Conservation (phyloP, 2,329 filamentous ascomycete genomes). For the Pseudogymnoascus sp. region DNA sequence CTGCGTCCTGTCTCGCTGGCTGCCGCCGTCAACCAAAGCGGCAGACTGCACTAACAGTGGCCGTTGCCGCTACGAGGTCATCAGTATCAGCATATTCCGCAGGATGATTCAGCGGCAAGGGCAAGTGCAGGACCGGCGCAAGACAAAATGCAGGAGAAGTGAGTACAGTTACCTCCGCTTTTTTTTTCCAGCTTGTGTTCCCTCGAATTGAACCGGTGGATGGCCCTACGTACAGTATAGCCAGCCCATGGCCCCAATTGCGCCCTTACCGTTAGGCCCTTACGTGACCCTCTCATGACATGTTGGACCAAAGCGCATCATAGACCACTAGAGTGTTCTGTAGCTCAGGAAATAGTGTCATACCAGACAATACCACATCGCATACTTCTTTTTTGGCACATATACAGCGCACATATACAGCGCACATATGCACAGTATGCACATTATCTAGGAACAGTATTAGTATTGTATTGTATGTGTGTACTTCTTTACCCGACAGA, state of each 20-base stretch:
- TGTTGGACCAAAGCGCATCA: slow-evolving; percentile 2
- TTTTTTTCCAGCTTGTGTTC: background rate
- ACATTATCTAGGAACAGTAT: no score
- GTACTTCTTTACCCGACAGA: background rate
- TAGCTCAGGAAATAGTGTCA: background rate
- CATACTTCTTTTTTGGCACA: background rate
- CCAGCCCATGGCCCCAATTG: no score
- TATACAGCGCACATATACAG: background rate
- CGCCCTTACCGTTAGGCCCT: background rate
- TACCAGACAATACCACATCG: background rate
- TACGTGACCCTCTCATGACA: slow-evolving; percentile 7
- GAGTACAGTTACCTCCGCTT: slow-evolving; percentile 2
- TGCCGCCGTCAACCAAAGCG: slow-evolving; percentile 7
- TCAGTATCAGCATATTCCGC: background rate
- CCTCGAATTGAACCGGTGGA: slow-evolving; percentile 4
- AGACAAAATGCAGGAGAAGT: background rate
- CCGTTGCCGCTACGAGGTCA: background rate
- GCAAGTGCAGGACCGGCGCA: background rate
- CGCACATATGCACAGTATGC: no score
- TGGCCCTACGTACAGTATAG: background rate
- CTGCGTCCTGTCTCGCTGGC: background rate
- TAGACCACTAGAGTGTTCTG: background rate
- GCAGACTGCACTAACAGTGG: slow-evolving; percentile 4
- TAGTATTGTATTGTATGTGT: background rate
- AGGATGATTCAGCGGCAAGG: background rate